These are phyloP conservation scores for Bipolaris oryzae DNA, from an alignment of 2,329 filamentous ascomycete species.

Conservation along the genomic window DNA sequence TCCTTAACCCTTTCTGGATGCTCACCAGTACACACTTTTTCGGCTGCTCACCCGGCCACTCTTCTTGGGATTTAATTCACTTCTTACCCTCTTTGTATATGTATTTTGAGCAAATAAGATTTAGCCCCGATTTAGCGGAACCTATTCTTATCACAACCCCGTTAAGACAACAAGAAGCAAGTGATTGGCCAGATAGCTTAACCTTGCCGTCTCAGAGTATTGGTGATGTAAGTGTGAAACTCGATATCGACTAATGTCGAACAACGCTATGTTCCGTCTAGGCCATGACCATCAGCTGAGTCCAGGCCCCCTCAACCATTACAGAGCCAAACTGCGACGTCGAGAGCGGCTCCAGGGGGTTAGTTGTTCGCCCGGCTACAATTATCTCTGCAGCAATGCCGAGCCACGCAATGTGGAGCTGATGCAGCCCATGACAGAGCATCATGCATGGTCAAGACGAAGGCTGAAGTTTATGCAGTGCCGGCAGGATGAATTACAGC, in stretches of 20 bases:
- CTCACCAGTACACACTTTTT: constrained; percentile 6
- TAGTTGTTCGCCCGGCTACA: constrained; percentile 18
- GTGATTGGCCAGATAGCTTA: not conserved
- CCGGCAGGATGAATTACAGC: not conserved
- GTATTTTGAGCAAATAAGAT: constrained; percentile 14
- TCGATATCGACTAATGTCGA: not conserved
- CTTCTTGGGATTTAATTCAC: constrained; percentile 11
- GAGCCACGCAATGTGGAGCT: constrained; percentile 17
- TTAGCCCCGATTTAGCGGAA: not conserved
- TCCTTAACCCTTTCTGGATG: constrained; percentile 1
- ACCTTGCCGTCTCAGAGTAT: not conserved
- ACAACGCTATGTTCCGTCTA: not conserved
- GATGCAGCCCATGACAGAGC: constrained; percentile 6
- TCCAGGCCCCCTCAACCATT: constrained; percentile 12
- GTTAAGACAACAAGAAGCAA: not conserved
- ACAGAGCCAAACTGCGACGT: constrained; percentile 10
- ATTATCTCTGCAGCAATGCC: constrained; percentile 12
- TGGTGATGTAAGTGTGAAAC: not conserved
- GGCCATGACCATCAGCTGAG: constrained; percentile 7
- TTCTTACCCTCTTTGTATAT: constrained; percentile 30
- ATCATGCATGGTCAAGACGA: not conserved
- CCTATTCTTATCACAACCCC: not conserved
- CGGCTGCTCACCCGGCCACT: constrained; percentile 10
- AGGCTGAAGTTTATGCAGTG: not conserved
- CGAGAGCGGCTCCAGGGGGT: constrained; percentile 5